phyloP scores from a whole-genome alignment of 140 eudicot genomes.

The Eryngium alpinum region DNA sequence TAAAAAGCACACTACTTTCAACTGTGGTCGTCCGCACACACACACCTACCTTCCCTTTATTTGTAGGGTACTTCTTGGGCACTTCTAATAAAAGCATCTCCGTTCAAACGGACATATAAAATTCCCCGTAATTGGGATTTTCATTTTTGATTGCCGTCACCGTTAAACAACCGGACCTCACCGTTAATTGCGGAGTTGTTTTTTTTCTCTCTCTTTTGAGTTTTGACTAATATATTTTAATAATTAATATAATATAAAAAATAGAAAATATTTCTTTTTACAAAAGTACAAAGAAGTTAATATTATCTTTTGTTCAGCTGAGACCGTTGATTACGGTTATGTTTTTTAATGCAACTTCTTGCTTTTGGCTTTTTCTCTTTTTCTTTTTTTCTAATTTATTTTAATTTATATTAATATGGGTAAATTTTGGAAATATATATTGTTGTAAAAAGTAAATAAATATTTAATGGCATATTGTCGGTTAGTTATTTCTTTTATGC shows the following conservation, averaged over 20 bases:
- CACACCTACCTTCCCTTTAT: conserved; percentile 1
- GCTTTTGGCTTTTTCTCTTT: conserved; percentile 6
- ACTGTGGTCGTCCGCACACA: not conserved
- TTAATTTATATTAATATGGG: not conserved
- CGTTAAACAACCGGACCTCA: conserved; percentile 34
- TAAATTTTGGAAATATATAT: not conserved
- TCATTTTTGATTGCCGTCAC: conserved; percentile 23
- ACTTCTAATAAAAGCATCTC: not conserved
- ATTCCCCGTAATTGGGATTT: not conserved
- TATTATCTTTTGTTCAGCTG: not conserved
- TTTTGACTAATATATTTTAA: conserved; percentile 11
- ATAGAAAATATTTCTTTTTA: not conserved
- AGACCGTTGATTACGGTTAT: conserved; percentile 69
- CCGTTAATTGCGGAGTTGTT: conserved; percentile 44
- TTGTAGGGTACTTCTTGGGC: not conserved
- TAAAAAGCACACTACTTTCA: not conserved
- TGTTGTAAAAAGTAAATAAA: not conserved
- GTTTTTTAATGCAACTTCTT: conserved; percentile 13
- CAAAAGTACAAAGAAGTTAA: not conserved
- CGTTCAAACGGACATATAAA: not conserved
- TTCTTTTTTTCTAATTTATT: not conserved
- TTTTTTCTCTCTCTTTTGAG: conserved; percentile 26
- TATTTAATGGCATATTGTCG: not conserved
- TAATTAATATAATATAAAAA: not conserved
- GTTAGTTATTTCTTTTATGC: not conserved